Conservation (phyloP, 108 stramenopile species). For the Conticribra guillardii region DNA sequence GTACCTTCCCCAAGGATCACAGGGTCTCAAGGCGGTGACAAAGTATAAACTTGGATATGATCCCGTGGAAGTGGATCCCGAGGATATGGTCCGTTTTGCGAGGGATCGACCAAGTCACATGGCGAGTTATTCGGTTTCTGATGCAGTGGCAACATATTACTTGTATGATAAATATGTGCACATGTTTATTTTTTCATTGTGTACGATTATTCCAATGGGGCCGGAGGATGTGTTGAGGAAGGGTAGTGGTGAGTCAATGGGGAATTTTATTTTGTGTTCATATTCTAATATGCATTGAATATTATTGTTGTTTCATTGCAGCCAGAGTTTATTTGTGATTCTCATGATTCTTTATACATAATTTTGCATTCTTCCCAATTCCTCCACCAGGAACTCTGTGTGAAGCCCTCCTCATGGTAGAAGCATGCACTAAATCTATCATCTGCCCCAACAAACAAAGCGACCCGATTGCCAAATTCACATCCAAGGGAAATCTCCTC, state of each 20-base stretch:
- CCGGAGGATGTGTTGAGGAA: conserved; percentile 99
- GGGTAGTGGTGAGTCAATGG: conserved; percentile 62
- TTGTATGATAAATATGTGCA: conserved; percentile 98
- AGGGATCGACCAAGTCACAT: conserved; percentile 92
- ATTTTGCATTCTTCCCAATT: conserved; percentile 38
- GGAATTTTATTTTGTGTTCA: no score
- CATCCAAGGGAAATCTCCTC: conserved; percentile 91
- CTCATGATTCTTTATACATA: background rate
- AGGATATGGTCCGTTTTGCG: conserved; percentile 98
- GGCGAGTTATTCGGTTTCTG: conserved; percentile 98
- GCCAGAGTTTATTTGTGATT: background rate
- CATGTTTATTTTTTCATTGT: conserved; percentile 98
- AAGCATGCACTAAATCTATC: conserved; percentile 91
- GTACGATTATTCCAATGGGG: conserved; percentile 99
- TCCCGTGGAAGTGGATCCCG: conserved; percentile 99
- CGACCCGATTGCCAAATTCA: conserved; percentile 86
- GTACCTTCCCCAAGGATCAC: conserved; percentile 97
- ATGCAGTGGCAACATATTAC: conserved; percentile 99
- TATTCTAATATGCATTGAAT: no score
- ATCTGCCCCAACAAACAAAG: conserved; percentile 98
- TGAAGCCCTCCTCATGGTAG: conserved; percentile 97
- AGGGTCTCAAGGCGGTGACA: conserved; percentile 98
- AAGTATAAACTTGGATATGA: conserved; percentile 98
- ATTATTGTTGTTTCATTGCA: no score
- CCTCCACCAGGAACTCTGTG: conserved; percentile 84